Evolutionary conservation across 73 alveolate species (phyloP), one percentile per base, ranked within the genome.

Genomic region (Stentor coeruleus): DNA sequence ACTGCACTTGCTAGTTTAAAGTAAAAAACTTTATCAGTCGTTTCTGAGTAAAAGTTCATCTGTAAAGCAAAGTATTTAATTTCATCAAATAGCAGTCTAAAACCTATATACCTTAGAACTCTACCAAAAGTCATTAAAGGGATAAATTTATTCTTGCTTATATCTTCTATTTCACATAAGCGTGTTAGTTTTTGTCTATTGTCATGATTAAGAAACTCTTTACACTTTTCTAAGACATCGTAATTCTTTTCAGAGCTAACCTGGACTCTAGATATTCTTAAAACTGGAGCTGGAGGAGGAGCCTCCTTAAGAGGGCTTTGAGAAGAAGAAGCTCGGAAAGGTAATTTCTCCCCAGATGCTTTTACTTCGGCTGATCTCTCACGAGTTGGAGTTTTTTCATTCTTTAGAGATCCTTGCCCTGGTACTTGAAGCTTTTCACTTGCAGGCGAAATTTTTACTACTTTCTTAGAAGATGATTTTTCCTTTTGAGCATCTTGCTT

Each of bases 11-110:
- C 79, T 14, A 31, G 26, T 66, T 66, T 66, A 26, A 28, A 33
- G 39, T 66, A 66, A 2, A 1, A 66, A 1, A 66, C 79, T 66
- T 40, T 20, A 2, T 66, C 79, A 28, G 26, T 66, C 40, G 2
- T 0, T 66, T 66, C 41, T 1, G n/a, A 20, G 37, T 66, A 66
- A 66, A 66, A 37, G 37, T 66, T 66, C 20, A 66, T 20, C n/a
- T 28, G n/a, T 33, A 20, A 20, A 11, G 33, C 41, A 0, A 66
- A 31, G 42, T 20, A 28, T 2, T 2, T 66, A 2, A 66, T 31
- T 33, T 66, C 40, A 15, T 66, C 79, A 66, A 66, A 66, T 0
- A 66, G 79, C 0, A 66, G 79, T 2, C 79, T 20, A 31, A 66
- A 66, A 40, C 79, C 79, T 33, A 66, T 20, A 31, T 66, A 20